Evolutionary conservation across 2,329 filamentous ascomycete species (phyloP).

Genomic region (Penicillium sp.): DNA sequence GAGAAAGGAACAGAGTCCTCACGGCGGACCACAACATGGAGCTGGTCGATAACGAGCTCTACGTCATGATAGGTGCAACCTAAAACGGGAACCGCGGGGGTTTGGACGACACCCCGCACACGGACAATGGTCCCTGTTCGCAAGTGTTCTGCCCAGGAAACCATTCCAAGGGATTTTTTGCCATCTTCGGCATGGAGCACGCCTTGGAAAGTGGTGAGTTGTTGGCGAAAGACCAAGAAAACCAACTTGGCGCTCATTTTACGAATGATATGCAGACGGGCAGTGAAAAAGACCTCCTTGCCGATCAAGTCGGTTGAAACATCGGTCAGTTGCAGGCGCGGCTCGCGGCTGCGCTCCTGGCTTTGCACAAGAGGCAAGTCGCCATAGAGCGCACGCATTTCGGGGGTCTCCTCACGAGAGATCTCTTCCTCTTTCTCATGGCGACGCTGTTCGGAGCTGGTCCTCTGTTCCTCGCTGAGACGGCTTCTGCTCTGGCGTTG

Average conservation of each 20-base stretch:
- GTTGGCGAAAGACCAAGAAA: constrained; percentile 82
- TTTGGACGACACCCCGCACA: constrained; percentile 68
- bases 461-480: constrained; percentile 41
- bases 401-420: constrained; percentile 51
- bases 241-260: constrained; percentile 77
- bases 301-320: constrained; percentile 54
- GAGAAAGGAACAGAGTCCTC: constrained; percentile 64
- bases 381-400: constrained; percentile 58
- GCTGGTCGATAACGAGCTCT: constrained; percentile 66
- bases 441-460: constrained; percentile 36
- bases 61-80: constrained; percentile 71
- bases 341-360: constrained; percentile 46
- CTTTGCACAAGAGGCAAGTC: constrained; percentile 57
- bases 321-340: constrained; percentile 48
- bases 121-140: constrained; percentile 74
- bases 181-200: constrained; percentile 64
- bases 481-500: constrained; percentile 37
- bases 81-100: constrained; percentile 68
- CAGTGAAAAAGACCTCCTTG: constrained; percentile 62
- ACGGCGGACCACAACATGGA: constrained; percentile 60
- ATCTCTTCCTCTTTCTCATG: constrained; percentile 41
- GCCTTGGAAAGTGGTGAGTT: constrained; percentile 78
- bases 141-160: constrained; percentile 83
- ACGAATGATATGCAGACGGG: constrained; percentile 72
- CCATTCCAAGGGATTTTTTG: constrained; percentile 66